Evolutionary conservation across 768 basidiomycete species (phyloP), one percentile per base, ranked within the genome.

Genomic region (Daedaleopsis sinensis): DNA sequence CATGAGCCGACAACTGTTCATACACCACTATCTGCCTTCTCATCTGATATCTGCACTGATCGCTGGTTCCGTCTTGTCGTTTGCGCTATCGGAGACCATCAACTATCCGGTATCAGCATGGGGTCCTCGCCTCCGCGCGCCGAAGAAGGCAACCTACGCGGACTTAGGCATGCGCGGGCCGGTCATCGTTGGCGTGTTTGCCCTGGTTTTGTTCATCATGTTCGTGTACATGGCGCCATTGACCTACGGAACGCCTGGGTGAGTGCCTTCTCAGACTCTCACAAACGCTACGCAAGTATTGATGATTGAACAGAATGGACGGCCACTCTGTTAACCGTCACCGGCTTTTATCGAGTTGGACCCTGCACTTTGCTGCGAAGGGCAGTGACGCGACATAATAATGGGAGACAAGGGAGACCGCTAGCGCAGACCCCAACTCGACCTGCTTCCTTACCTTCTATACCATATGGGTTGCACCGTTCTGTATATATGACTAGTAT

Each of bases 241-340:
- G 68, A 98, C 96, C 16, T 99, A 96, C 73, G 97, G 96, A 46
- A 90, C 91, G n/a, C 94, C 95, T 63, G 93, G 94, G 95, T 97
- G 78, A 71, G 90, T 80, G 4, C 63, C 50, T 19, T 46, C 38
- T 36, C 43, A 50, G 62, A 51, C 49, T 48, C 39, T 38, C 24
- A 18, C 36, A 5, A n/a, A n/a, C n/a, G n/a, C 18, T 13, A 21
- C 10, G 5, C 23, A 18, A 18, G 35, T 65, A 59, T 52, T 54
- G 49, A 39, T 68, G 61, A 39, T 64, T 32, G 67, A 53, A 32
- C 68, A 96, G 95, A 46, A 79, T 98, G 76, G 87, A 88, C 43
- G 93, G 94, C 19, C 88, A 93, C 32, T 78, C 86, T 70, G 94
- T 99, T 65, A 94, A 94, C 73, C 80, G 85, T 68, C 85, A 92